These are phyloP conservation scores for Globisporangium lucens DNA, from an alignment of 352 stramenopile species.

Conservation along the genomic window DNA sequence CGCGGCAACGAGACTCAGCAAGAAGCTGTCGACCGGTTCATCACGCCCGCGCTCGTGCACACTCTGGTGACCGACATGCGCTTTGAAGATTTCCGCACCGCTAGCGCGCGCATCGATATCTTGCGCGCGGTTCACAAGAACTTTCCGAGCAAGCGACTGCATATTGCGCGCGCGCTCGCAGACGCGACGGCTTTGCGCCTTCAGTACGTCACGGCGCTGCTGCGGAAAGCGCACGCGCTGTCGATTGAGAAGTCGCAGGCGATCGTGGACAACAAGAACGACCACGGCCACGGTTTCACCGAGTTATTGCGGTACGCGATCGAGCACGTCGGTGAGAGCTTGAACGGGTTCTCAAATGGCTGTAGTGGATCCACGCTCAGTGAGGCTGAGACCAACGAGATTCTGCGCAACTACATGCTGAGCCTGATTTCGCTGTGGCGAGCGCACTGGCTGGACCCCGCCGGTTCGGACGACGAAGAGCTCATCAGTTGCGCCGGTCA, in stretches of 20 bases:
- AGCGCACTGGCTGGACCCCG: conserved; percentile 71
- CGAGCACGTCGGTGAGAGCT: conserved; percentile 66
- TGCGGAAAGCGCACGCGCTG: conserved; percentile 36
- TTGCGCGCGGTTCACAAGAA: conserved; percentile 84
- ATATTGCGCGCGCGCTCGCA: conserved; percentile 67
- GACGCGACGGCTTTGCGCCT: conserved; percentile 69
- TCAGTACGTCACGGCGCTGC: conserved; percentile 59
- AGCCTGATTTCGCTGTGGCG: conserved; percentile 67
- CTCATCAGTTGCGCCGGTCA: conserved; percentile 80
- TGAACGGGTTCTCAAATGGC: conserved; percentile 26
- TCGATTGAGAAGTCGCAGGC: conserved; percentile 62
- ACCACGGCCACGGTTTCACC: conserved; percentile 80
- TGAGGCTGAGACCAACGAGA: conserved; percentile 37
- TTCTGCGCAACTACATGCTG: conserved; percentile 69
- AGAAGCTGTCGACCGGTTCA: conserved; percentile 61
- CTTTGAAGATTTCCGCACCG: conserved; percentile 85
- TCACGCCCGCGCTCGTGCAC: conserved; percentile 74
- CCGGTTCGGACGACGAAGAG: conserved; percentile 79
- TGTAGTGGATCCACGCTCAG: conserved; percentile 19
- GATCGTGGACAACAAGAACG: conserved; percentile 52
- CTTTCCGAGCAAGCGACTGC: conserved; percentile 61
- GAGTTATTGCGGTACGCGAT: conserved; percentile 83
- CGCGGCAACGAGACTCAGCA: conserved; percentile 36
- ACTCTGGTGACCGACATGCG: conserved; percentile 75
- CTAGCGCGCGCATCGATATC: conserved; percentile 77